A percentile compares a stretch with the other conserved stretches of the same genome.
Evolutionary conservation across 2,329 filamentous ascomycete species (phyloP).

Genomic region (Daldinia sp.): DNA sequence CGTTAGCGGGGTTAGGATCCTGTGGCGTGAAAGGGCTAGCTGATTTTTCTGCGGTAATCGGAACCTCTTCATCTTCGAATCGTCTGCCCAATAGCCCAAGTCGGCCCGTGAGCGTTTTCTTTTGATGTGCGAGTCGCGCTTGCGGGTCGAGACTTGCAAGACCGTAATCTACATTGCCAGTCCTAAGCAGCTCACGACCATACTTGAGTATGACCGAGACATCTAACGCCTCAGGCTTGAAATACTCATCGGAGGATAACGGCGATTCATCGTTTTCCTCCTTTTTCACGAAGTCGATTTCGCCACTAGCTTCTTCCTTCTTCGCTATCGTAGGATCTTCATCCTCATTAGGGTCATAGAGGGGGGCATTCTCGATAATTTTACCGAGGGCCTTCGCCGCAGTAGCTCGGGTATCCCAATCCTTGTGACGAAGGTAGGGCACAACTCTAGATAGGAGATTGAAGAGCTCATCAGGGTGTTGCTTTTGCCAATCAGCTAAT

Average conservation of each 20-base stretch:
- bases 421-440: slow-evolving; percentile 94
- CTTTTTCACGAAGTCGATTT: slow-evolving; percentile 66
- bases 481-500: slow-evolving; percentile 96
- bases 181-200: slow-evolving; percentile 86
- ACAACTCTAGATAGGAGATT: slow-evolving; percentile 93
- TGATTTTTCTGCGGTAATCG: slow-evolving; percentile 70
- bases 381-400: slow-evolving; percentile 94
- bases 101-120: slow-evolving; percentile 85
- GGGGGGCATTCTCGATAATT: slow-evolving; percentile 88
- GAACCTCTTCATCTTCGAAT: slow-evolving; percentile 84
- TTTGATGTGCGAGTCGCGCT: slow-evolving; percentile 84
- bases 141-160: slow-evolving; percentile 85
- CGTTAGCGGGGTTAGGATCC: slow-evolving; percentile 54
- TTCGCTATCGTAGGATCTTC: slow-evolving; percentile 65
- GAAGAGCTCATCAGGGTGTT: slow-evolving; percentile 97
- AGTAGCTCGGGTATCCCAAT: slow-evolving; percentile 96
- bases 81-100: slow-evolving; percentile 87
- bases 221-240: slow-evolving; percentile 81
- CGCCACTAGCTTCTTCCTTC: slow-evolving; percentile 57
- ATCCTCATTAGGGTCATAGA: slow-evolving; percentile 87
- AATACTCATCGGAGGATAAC: slow-evolving; percentile 69
- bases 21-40: slow-evolving; percentile 60
- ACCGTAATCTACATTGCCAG: slow-evolving; percentile 86
- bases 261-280: slow-evolving; percentile 68
- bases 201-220: slow-evolving; percentile 83